A percentile compares a stretch with the other conserved stretches of the same genome.
Conservation (phyloP, 306 rosid genomes). For the Trifolium fragiferum region DNA sequence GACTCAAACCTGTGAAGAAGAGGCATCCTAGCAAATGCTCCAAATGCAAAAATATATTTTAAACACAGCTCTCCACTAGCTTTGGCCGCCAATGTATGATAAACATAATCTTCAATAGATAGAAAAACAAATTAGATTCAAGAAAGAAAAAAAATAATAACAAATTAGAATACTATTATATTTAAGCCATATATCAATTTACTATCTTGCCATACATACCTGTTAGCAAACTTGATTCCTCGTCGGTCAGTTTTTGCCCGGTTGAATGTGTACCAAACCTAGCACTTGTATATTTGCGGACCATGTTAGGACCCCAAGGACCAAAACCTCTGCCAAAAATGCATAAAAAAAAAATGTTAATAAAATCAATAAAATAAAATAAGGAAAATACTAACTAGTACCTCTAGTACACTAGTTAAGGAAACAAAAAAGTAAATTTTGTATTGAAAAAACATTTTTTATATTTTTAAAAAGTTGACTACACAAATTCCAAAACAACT, state of each 20-base stretch:
- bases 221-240: constrained; percentile 76
- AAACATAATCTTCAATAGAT: constrained; percentile 68
- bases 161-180: constrained; percentile 31
- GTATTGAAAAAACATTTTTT: too few species aligned
- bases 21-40: constrained; percentile 87
- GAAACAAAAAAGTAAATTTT: too few species aligned
- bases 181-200: constrained; percentile 30
- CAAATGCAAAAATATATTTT: constrained; percentile 81
- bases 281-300: constrained; percentile 73
- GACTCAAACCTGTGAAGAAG: constrained; percentile 85
- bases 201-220: constrained; percentile 56
- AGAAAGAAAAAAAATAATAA: not conserved
- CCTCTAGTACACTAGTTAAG: too few species aligned
- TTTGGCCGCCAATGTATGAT: constrained; percentile 89
- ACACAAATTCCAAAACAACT: too few species aligned
- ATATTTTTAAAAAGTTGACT: too few species aligned
- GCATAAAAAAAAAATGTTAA: constrained; percentile 2
- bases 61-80: constrained; percentile 94
- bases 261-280: constrained; percentile 74
- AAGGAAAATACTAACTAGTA: not conserved
- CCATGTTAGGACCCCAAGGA: constrained; percentile 90
- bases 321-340: constrained; percentile 83
- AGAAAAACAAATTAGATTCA: constrained; percentile 34
- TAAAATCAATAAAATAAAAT: constrained; percentile 21
- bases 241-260: constrained; percentile 65